Percentiles rank a stretch among this genome's conserved stretches.
Evolutionary conservation across 345 rosid genomes (phyloP).

Genomic region (Brassica juncea): DNA sequence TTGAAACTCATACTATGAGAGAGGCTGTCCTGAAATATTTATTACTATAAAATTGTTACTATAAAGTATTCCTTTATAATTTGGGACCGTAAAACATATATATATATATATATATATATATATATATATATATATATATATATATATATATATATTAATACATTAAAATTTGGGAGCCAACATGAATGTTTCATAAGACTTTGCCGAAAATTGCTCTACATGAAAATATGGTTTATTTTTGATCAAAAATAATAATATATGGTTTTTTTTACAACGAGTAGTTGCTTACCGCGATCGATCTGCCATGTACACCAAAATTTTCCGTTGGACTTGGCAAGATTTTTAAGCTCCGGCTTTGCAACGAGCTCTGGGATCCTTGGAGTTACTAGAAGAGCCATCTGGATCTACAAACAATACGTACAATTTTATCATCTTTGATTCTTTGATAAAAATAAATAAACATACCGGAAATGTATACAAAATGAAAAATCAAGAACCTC

Average conservation of each 20-base stretch:
- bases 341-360: conserved; percentile 60
- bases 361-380: conserved; percentile 69
- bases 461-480: neutral
- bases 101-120: too few species aligned
- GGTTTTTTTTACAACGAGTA: neutral
- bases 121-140: too few species aligned
- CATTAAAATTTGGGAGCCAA: too few species aligned
- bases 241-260: too few species aligned
- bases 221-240: neutral
- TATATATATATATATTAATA: too few species aligned
- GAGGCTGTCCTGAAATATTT: too few species aligned
- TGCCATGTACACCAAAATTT: conserved; percentile 98
- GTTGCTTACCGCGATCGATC: conserved; percentile 58
- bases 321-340: conserved; percentile 65
- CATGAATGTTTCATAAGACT: neutral
- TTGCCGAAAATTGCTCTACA: neutral
- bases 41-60: too few species aligned
- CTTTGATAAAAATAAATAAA: neutral
- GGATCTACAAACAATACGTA: conserved; percentile 44
- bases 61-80: neutral
- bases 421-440: neutral
- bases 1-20: neutral
- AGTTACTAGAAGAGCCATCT: conserved; percentile 64
- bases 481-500: conserved; percentile 46
- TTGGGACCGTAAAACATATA: too few species aligned